phyloP scores from a whole-genome alignment of 1,284 basidiomycete genomes.

The Apiotrichum akiyoshidainum region DNA sequence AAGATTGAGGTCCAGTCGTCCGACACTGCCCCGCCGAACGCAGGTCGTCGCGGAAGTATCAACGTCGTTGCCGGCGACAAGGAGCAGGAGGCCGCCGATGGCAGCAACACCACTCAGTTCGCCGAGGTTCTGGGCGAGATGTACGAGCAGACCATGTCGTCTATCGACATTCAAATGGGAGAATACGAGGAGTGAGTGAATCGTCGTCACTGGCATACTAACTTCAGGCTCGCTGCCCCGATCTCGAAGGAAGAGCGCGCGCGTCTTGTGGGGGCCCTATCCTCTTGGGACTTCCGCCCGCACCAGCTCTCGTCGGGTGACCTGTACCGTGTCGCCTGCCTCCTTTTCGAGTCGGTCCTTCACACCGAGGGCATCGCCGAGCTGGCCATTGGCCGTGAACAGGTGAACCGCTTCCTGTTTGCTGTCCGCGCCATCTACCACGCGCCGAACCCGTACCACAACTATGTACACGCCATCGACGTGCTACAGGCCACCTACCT shows the following conservation, averaged over 20 bases:
- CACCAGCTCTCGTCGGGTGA: slow-evolving; percentile 74
- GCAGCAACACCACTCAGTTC: slow-evolving; percentile 56
- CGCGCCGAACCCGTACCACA: slow-evolving; percentile 86
- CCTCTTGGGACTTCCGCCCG: slow-evolving; percentile 83
- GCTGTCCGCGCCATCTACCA: slow-evolving; percentile 83
- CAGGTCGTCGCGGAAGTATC: background rate
- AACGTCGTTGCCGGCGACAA: slow-evolving; percentile 19
- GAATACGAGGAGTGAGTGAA: slow-evolving; percentile 44
- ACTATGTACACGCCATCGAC: slow-evolving; percentile 90
- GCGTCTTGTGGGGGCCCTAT: slow-evolving; percentile 61
- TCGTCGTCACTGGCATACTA: slow-evolving; percentile 23
- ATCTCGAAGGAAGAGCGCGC: slow-evolving; percentile 46
- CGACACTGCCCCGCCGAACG: slow-evolving; percentile 28
- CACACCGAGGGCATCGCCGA: slow-evolving; percentile 67
- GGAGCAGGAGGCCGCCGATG: slow-evolving; percentile 50
- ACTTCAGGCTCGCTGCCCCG: slow-evolving; percentile 41
- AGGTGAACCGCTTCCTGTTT: slow-evolving; percentile 69
- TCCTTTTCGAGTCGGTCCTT: slow-evolving; percentile 61
- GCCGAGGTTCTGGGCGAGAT: slow-evolving; percentile 78
- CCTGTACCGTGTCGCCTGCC: slow-evolving; percentile 70
- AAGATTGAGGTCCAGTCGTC: background rate
- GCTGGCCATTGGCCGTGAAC: slow-evolving; percentile 62
- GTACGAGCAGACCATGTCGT: slow-evolving; percentile 69
- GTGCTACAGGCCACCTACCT: slow-evolving; percentile 87
- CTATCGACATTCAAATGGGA: slow-evolving; percentile 59